Evolutionary conservation across 352 stramenopile genomes (phyloP), one percentile per base, ranked within the genome.

Genomic region (Pythium rhizo-oryzae): DNA sequence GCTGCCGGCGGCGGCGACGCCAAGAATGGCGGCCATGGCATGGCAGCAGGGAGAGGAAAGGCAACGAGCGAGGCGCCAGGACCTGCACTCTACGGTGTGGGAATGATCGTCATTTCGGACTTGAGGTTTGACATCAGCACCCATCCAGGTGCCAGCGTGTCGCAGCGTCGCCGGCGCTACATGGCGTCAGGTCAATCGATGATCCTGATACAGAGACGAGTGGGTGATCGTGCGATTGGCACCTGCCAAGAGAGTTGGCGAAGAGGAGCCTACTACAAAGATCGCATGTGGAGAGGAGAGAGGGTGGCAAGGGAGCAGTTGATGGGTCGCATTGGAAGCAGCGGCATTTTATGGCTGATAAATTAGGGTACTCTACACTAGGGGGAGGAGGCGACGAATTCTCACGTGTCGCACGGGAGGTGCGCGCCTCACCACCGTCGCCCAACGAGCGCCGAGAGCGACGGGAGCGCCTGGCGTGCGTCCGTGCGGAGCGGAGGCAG

Each of bases 401-500:
- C 12, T 41, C 12, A 41, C 6, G 18, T 67, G 62, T 54, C 53
- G 15, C 33, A 62, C 18, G 46, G n/a, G 35, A 41, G 35, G 41
- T 47, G 18, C 41, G 15, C 15, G 18, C 11, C 44, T 60, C 37
- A 72, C 65, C 65, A 72, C 49, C 67, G 33, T 30, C 60, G 67
- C 28, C 52, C 60, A 18, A 72, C 41, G 52, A 72, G 43, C 25
- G 67, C 39, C 8, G 67, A 62, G 30, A 72, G 59, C 44, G 67
- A 65, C 5, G 67, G 67, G 19, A 72, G 54, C 35, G 44, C 46
- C 21, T 46, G 67, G 15, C 60, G 59, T 25, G 30, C 47, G 25
- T 68, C 67, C 33, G 30, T 64, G 35, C 67, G 67, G 30, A 72
- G 60, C 49, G 67, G 67, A 23, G 67, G 67, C 35, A 72, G 46